Conservation (phyloP, 257 asterid species). For the Plectranthus barbatus region DNA sequence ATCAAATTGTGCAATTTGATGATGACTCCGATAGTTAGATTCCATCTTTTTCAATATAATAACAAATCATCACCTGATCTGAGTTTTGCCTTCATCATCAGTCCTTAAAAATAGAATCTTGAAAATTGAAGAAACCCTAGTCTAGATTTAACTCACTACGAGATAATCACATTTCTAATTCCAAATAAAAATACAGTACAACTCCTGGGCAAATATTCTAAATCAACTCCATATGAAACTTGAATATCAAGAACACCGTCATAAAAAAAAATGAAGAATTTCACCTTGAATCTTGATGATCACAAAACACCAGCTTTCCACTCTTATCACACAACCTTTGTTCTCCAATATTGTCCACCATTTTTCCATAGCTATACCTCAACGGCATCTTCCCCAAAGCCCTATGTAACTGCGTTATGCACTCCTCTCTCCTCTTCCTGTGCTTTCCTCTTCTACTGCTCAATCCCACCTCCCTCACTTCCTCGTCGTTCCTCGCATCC, state of each 20-base stretch:
- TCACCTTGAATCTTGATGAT: conserved; percentile 38
- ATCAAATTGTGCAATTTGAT: too few species aligned
- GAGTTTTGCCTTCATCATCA: background rate
- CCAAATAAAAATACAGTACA: background rate
- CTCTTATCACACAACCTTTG: conserved; percentile 70
- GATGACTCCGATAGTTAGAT: too few species aligned
- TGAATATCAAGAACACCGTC: background rate
- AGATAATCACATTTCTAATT: background rate
- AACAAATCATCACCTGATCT: too few species aligned
- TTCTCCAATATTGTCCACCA: conserved; percentile 66
- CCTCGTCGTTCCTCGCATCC: conserved; percentile 81
- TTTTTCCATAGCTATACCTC: conserved; percentile 67
- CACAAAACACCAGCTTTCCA: conserved; percentile 65
- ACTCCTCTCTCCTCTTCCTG: conserved; percentile 79
- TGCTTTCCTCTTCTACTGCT: conserved; percentile 74
- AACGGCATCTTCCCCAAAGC: conserved; percentile 66
- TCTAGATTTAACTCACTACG: background rate
- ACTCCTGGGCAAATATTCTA: background rate
- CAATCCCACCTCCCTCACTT: conserved; percentile 63
- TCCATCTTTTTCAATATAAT: too few species aligned
- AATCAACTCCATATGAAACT: background rate
- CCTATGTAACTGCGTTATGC: conserved; percentile 65
- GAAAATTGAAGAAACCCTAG: background rate
- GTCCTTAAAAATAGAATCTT: background rate
- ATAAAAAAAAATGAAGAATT: background rate